These are phyloP conservation scores for Fonsecaea nubica DNA, from an alignment of 2,329 filamentous ascomycete genomes.

Conservation along the genomic window DNA sequence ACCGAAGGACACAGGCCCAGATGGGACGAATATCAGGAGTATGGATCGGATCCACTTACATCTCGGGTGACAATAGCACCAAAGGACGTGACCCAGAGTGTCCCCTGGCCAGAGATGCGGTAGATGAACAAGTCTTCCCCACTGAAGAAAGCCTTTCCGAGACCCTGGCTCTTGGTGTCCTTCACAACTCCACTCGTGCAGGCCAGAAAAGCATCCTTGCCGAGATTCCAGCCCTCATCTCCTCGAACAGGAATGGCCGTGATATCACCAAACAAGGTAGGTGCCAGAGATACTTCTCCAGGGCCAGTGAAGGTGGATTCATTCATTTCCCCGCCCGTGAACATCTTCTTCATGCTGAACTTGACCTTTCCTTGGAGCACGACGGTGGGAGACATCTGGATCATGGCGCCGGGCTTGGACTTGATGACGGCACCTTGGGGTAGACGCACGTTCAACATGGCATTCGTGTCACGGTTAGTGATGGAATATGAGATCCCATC, in stretches of 20 bases:
- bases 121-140: conserved; percentile 37
- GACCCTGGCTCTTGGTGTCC: conserved; percentile 31
- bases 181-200: conserved; percentile 29
- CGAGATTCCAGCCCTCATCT: conserved; percentile 28
- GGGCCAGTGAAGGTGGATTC: conserved; percentile 29
- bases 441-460: conserved; percentile 28
- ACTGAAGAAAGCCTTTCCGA: conserved; percentile 37
- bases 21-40: not conserved
- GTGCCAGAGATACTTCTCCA: conserved; percentile 31
- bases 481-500: conserved; percentile 30
- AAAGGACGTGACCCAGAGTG: conserved; percentile 32
- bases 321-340: conserved; percentile 31
- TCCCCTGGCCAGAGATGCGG: conserved; percentile 29
- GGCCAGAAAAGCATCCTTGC: conserved; percentile 34
- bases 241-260: conserved; percentile 28
- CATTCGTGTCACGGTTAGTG: conserved; percentile 33
- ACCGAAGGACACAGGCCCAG: not conserved
- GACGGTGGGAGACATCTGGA: conserved; percentile 34
- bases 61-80: conserved; percentile 31
- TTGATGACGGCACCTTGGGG: conserved; percentile 27
- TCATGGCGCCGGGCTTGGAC: conserved; percentile 33
- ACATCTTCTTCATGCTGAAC: conserved; percentile 36
- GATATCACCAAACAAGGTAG: conserved; percentile 32
- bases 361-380: conserved; percentile 29
- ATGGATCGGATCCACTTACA: conserved; percentile 23